Evolutionary conservation across 805 yeast species (phyloP).

Genomic region (Candida glaebosa): DNA sequence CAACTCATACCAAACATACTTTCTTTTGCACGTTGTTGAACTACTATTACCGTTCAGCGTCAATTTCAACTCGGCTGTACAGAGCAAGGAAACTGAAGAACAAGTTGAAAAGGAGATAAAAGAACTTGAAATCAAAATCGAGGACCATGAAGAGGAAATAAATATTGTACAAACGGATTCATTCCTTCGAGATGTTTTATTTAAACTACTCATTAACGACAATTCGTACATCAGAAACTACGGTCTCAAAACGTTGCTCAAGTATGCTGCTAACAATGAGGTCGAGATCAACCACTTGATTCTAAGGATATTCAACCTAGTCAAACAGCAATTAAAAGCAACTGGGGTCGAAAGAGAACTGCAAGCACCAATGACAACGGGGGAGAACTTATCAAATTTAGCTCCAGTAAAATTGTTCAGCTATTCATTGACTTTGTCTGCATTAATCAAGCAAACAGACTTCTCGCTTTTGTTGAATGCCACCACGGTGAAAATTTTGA

Average conservation of each 20-base stretch:
- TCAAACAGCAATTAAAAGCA: slow-evolving; percentile 25
- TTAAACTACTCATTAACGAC: slow-evolving; percentile 31
- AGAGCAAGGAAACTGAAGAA: slow-evolving; percentile 8
- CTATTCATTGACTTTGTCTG: slow-evolving; percentile 33
- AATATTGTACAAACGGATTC: slow-evolving; percentile 17
- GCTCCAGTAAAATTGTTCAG: slow-evolving; percentile 23
- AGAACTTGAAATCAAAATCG: slow-evolving; percentile 9
- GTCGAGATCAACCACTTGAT: slow-evolving; percentile 36
- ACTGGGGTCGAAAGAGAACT: slow-evolving; percentile 9
- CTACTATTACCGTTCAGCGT: slow-evolving; percentile 34
- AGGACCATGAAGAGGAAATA: slow-evolving; percentile 18
- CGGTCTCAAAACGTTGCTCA: slow-evolving; percentile 28
- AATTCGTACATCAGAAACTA: slow-evolving; percentile 33
- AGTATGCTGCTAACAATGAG: slow-evolving; percentile 25
- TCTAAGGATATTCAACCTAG: slow-evolving; percentile 26
- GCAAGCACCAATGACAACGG: slow-evolving; percentile 6
- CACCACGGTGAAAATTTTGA: slow-evolving; percentile 37
- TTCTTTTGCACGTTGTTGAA: slow-evolving; percentile 28
- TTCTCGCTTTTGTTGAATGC: slow-evolving; percentile 34
- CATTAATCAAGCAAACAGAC: slow-evolving; percentile 34
- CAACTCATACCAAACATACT: slow-evolving; percentile 32
- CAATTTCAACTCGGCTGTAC: slow-evolving; percentile 23
- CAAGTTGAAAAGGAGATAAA: slow-evolving; percentile 4
- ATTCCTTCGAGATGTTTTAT: slow-evolving; percentile 26
- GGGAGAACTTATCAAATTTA: slow-evolving; percentile 18